Evolutionary conservation across 306 rosid genomes (phyloP).

Genomic region (Parietaria judaica): DNA sequence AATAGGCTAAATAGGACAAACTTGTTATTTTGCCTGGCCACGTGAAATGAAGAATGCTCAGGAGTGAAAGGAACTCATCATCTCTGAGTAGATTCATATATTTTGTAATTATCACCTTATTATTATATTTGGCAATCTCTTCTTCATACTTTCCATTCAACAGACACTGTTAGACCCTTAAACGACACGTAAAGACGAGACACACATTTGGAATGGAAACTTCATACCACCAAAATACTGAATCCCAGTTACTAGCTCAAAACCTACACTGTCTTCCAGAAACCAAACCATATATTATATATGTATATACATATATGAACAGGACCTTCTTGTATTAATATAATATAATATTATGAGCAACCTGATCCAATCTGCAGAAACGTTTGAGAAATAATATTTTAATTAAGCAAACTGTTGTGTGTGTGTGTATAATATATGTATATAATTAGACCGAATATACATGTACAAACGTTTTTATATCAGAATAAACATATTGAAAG

Average conservation of each 20-base stretch:
- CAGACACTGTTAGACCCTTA: neutral
- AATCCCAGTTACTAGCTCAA: neutral
- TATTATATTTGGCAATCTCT: slow-evolving; percentile 1
- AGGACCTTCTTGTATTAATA: too few relatives aligned
- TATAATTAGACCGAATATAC: neutral
- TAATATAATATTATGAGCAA: too few relatives aligned
- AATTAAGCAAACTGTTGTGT: too few relatives aligned
- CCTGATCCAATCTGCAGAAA: too few relatives aligned
- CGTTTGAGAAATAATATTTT: too few relatives aligned
- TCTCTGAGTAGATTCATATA: neutral
- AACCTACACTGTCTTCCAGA: neutral
- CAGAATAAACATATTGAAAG: too few relatives aligned
- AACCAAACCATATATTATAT: neutral
- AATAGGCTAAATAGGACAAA: slow-evolving; percentile 30
- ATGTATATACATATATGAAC: too few relatives aligned
- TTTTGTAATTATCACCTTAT: neutral
- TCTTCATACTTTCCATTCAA: neutral
- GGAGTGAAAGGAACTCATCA: slow-evolving; percentile 6
- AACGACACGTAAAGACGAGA: neutral
- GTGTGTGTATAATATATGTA: neutral
- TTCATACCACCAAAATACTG: neutral
- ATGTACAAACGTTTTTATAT: neutral
- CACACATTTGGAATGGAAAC: neutral
- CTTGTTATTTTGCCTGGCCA: slow-evolving; percentile 36
- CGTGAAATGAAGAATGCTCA: slow-evolving; percentile 36